phyloP scores from a whole-genome alignment of 1,139 yeast genomes.

The Insectozyma bohioensis region DNA sequence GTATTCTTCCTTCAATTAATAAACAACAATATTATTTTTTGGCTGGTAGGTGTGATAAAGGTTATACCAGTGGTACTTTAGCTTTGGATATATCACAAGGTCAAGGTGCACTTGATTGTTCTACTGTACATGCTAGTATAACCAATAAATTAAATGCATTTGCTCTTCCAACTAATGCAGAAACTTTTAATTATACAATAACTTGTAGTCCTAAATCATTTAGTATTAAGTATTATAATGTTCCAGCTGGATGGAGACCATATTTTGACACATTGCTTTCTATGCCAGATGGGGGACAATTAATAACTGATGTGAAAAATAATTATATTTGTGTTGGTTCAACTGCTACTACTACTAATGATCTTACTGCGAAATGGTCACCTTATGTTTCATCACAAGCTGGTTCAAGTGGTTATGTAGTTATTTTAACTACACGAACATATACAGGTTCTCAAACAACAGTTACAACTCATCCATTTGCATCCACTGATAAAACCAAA shows the following conservation, averaged over 20 bases:
- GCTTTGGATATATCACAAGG: constrained; percentile 17
- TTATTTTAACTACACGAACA: constrained; percentile 23
- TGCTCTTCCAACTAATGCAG: constrained; percentile 18
- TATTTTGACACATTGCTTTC: constrained; percentile 18
- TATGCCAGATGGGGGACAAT: neutral
- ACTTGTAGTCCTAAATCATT: constrained; percentile 17
- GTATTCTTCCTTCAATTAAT: constrained; percentile 19
- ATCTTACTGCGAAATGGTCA: constrained; percentile 10
- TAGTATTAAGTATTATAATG: constrained; percentile 17
- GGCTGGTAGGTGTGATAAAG: constrained; percentile 24
- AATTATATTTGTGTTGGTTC: constrained; percentile 16
- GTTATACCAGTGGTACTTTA: constrained; percentile 24
- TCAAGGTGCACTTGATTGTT: constrained; percentile 22
- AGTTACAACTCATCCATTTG: constrained; percentile 20
- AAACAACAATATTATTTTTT: constrained; percentile 17
- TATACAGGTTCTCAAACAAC: constrained; percentile 21
- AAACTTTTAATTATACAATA: constrained; percentile 12
- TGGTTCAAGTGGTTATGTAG: constrained; percentile 23
- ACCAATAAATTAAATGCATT: constrained; percentile 24
- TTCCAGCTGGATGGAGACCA: constrained; percentile 33
- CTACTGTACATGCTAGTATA: constrained; percentile 19
- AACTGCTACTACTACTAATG: neutral
- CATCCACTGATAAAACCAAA: constrained; percentile 15
- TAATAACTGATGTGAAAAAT: constrained; percentile 14
- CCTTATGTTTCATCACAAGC: constrained; percentile 12